phyloP scores from a whole-genome alignment of 306 rosid genomes.

The Lathyrus aphaca region DNA sequence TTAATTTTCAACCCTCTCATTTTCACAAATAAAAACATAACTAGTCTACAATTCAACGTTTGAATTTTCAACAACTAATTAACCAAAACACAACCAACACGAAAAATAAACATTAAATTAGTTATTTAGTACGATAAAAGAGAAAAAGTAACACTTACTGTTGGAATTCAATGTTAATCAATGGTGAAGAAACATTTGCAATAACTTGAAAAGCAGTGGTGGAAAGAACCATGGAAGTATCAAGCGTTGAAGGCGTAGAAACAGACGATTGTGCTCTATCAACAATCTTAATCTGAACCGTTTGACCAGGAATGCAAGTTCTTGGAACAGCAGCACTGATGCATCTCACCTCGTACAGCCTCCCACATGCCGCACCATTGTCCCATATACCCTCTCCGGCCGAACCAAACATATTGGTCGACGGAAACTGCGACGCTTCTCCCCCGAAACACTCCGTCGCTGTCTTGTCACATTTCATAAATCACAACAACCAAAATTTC shows the following conservation, averaged over 20 bases:
- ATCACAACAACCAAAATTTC: background rate
- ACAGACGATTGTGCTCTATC: slow-evolving; percentile 58
- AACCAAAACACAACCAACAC: slow-evolving; percentile 37
- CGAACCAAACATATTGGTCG: slow-evolving; percentile 64
- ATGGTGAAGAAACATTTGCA: slow-evolving; percentile 49
- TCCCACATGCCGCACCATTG: slow-evolving; percentile 89
- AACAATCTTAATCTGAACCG: slow-evolving; percentile 64
- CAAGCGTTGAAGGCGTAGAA: slow-evolving; percentile 47
- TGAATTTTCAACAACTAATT: slow-evolving; percentile 37
- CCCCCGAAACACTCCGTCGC: slow-evolving; percentile 64
- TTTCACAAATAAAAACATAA: background rate
- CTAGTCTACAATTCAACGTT: background rate
- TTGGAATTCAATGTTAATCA: slow-evolving; percentile 65
- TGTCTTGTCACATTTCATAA: slow-evolving; percentile 13
- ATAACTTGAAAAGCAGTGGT: slow-evolving; percentile 57
- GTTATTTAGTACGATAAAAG: too few relatives aligned
- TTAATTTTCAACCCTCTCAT: background rate
- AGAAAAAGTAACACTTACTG: slow-evolving; percentile 44
- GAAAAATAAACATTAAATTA: background rate
- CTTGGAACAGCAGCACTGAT: slow-evolving; percentile 54
- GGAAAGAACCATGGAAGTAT: slow-evolving; percentile 63
- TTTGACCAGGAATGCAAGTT: slow-evolving; percentile 57
- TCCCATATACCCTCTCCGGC: slow-evolving; percentile 93
- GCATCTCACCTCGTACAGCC: slow-evolving; percentile 70
- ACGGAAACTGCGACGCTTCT: slow-evolving; percentile 53